Conservation (phyloP, 495 filamentous ascomycete genomes). For the Xylaria grammica region DNA sequence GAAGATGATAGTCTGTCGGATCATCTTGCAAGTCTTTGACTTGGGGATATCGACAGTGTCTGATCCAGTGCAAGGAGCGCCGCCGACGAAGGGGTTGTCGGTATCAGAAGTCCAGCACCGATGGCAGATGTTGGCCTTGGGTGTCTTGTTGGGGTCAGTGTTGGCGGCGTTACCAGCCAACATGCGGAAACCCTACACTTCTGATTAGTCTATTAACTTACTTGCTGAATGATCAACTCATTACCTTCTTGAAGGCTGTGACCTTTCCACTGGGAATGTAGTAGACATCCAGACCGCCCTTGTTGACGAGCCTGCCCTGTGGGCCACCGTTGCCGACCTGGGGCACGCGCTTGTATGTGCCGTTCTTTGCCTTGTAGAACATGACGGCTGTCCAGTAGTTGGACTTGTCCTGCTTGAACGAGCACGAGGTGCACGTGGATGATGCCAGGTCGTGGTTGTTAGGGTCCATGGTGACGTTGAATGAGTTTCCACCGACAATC, state of each 20-base stretch:
- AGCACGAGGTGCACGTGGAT: slow-evolving; percentile 75
- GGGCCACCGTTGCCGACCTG: slow-evolving; percentile 65
- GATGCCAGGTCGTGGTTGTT: slow-evolving; percentile 53
- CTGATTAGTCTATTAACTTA: slow-evolving; percentile 31
- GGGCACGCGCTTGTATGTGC: slow-evolving; percentile 69
- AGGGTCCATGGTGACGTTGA: slow-evolving; percentile 73
- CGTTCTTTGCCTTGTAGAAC: slow-evolving; percentile 73
- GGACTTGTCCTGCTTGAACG: slow-evolving; percentile 70
- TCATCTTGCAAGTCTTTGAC: slow-evolving; percentile 57
- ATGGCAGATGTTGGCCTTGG: slow-evolving; percentile 60
- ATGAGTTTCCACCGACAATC: slow-evolving; percentile 65
- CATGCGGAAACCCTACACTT: slow-evolving; percentile 67
- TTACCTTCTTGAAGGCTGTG: slow-evolving; percentile 62
- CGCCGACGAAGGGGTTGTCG: slow-evolving; percentile 52
- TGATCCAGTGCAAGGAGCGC: slow-evolving; percentile 50
- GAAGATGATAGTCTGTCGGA: slow-evolving; percentile 67
- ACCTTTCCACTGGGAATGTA: slow-evolving; percentile 53
- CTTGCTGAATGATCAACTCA: slow-evolving; percentile 40
- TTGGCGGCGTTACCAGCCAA: slow-evolving; percentile 55
- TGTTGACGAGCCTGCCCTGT: slow-evolving; percentile 70
- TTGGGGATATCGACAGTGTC: slow-evolving; percentile 64
- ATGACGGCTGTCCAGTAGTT: slow-evolving; percentile 82
- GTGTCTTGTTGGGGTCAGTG: slow-evolving; percentile 53
- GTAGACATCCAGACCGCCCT: slow-evolving; percentile 60
- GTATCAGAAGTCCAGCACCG: slow-evolving; percentile 57